Percentiles rank a stretch among this genome's conserved stretches.
Evolutionary conservation across 129 eudicot genomes (phyloP).

Genomic region (Helichrysum umbraculigerum): DNA sequence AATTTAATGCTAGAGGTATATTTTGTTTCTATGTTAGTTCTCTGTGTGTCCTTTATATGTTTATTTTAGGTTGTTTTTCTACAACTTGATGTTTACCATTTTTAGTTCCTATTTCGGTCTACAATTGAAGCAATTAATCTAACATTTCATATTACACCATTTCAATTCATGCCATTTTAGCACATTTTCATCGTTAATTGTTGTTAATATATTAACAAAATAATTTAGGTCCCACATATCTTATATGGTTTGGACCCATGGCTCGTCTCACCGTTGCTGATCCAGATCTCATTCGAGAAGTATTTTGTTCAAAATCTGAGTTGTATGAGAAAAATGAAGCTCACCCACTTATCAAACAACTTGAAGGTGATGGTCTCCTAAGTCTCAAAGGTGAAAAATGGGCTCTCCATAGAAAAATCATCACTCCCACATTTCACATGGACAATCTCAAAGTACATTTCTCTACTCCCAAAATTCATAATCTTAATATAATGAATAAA

Average conservation of each 20-base stretch:
- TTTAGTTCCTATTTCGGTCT: constrained; percentile 16
- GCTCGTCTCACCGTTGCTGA: constrained; percentile 70
- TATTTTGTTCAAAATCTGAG: constrained; percentile 74
- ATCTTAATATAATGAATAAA: background rate
- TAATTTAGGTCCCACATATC: constrained; percentile 66
- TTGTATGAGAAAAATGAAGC: constrained; percentile 81
- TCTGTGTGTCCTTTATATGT: constrained; percentile 20
- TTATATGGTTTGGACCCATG: constrained; percentile 91
- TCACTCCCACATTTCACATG: constrained; percentile 87
- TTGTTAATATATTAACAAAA: constrained; percentile 7
- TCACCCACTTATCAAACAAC: constrained; percentile 68
- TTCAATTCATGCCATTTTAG: constrained; percentile 21
- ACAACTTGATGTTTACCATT: constrained; percentile 25
- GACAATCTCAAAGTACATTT: constrained; percentile 78
- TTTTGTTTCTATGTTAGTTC: constrained; percentile 1
- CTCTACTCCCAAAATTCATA: background rate
- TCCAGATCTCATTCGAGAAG: constrained; percentile 81
- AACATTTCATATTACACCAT: background rate
- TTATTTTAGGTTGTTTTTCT: constrained; percentile 19
- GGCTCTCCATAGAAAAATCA: constrained; percentile 92
- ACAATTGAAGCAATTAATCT: background rate
- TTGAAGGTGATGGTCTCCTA: constrained; percentile 90
- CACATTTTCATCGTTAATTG: background rate
- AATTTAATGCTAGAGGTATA: constrained; percentile 10
- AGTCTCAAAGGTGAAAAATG: constrained; percentile 92